Percentiles rank a stretch among this genome's conserved stretches.
Conservation (phyloP, 2,329 filamentous ascomycete species). For the Claviceps spartinae region DNA sequence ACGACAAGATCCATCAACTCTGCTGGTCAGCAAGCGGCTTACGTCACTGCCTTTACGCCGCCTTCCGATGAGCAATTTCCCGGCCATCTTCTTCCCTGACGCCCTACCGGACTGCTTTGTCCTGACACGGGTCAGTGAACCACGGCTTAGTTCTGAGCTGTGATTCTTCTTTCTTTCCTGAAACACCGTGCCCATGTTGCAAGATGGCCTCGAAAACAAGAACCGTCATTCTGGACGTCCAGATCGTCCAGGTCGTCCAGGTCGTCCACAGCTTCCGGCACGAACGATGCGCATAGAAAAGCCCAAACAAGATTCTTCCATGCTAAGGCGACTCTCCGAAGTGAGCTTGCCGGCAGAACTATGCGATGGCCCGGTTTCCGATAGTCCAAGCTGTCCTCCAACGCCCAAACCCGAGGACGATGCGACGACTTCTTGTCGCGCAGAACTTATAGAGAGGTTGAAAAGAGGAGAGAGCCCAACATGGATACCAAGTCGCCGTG, state of each 20-base stretch:
- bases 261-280: constrained; percentile 11
- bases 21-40: not conserved
- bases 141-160: constrained; percentile 17
- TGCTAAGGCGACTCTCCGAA: constrained; percentile 32
- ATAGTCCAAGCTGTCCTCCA: constrained; percentile 22
- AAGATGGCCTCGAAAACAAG: constrained; percentile 31
- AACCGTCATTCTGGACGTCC: constrained; percentile 9
- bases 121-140: constrained; percentile 6
- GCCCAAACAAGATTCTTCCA: constrained; percentile 2
- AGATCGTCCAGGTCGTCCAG: no score
- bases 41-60: not conserved
- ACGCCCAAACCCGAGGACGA: constrained; percentile 14
- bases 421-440: constrained; percentile 43
- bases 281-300: constrained; percentile 10
- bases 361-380: constrained; percentile 42
- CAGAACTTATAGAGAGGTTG: constrained; percentile 69
- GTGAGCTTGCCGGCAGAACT: constrained; percentile 48
- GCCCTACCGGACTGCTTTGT: constrained; percentile 5
- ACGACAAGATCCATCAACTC: not conserved
- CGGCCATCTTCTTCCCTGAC: not conserved
- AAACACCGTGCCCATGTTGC: constrained; percentile 43
- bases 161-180: constrained; percentile 16
- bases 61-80: not conserved
- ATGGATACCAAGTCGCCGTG: constrained; percentile 56
- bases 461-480: constrained; percentile 67